Conservation (phyloP, 164 flowering plant species). For the Piper longum region DNA sequence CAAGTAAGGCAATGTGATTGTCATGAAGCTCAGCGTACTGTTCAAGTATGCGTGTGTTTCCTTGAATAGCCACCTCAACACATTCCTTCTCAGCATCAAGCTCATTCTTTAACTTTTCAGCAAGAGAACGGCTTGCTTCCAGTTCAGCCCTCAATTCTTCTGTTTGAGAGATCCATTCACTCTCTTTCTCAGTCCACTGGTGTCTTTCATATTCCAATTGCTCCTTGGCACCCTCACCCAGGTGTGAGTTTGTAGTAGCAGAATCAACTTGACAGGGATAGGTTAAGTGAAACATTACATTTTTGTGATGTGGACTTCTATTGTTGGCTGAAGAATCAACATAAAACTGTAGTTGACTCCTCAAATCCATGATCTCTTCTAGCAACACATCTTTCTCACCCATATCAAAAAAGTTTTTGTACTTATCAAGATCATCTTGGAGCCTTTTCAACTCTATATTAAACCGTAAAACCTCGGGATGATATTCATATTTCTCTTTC, state of each 20-base stretch:
- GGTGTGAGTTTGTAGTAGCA: slow-evolving; percentile 11
- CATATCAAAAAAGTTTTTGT: slow-evolving; percentile 2
- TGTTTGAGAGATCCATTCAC: slow-evolving; percentile 77
- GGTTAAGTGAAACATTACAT: too few relatives aligned
- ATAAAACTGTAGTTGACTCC: too few relatives aligned
- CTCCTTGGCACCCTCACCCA: slow-evolving; percentile 34
- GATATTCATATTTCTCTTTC: slow-evolving; percentile 45
- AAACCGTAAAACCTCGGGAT: slow-evolving; percentile 20
- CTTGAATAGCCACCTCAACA: slow-evolving; percentile 81
- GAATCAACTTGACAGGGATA: too few relatives aligned
- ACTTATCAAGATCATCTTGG: slow-evolving; percentile 66
- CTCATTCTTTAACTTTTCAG: slow-evolving; percentile 53
- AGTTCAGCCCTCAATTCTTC: slow-evolving; percentile 73
- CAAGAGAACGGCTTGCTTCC: slow-evolving; percentile 38
- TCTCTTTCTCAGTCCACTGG: slow-evolving; percentile 71
- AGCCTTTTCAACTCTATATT: slow-evolving; percentile 63
- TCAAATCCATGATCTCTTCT: too few relatives aligned
- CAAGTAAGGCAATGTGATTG: slow-evolving; percentile 31
- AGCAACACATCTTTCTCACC: too few relatives aligned
- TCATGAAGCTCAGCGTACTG: slow-evolving; percentile 84
- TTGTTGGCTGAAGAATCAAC: too few relatives aligned
- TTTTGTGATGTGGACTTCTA: too few relatives aligned
- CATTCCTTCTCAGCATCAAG: slow-evolving; percentile 72
- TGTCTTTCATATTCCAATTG: slow-evolving; percentile 66
- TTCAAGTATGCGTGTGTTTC: slow-evolving; percentile 95